phyloP scores from a whole-genome alignment of 2,329 filamentous ascomycete species.

The Colletotrichum gigasporum region DNA sequence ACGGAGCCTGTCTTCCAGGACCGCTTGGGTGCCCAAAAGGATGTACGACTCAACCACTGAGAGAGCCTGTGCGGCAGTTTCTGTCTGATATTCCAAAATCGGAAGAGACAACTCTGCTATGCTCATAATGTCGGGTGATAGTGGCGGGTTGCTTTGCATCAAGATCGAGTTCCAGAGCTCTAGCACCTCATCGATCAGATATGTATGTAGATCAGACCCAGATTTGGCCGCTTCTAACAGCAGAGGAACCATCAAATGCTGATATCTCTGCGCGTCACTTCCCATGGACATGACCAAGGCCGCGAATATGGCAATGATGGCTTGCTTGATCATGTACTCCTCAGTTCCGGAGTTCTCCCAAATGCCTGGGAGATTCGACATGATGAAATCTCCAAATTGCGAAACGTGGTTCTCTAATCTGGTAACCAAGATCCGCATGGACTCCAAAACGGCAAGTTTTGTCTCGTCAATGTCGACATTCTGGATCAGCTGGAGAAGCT shows the following conservation, averaged over 20 bases:
- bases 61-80: constrained; percentile 69
- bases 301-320: constrained; percentile 85
- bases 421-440: constrained; percentile 81
- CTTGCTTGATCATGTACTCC: constrained; percentile 92
- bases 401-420: constrained; percentile 79
- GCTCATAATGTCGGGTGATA: constrained; percentile 68
- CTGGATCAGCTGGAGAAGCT: constrained; percentile 80
- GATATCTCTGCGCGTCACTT: constrained; percentile 79
- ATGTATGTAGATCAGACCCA: constrained; percentile 77
- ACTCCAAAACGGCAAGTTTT: constrained; percentile 89
- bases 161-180: constrained; percentile 87
- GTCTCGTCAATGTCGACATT: constrained; percentile 87
- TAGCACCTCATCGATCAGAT: constrained; percentile 90
- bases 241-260: constrained; percentile 82
- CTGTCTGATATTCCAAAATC: constrained; percentile 72
- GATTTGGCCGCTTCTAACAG: constrained; percentile 83
- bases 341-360: constrained; percentile 86
- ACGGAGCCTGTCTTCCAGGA: constrained; percentile 66
- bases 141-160: constrained; percentile 69
- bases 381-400: constrained; percentile 80
- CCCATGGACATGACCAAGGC: constrained; percentile 90
- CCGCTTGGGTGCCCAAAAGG: constrained; percentile 73
- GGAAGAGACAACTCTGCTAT: constrained; percentile 72
- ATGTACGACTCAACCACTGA: constrained; percentile 77
- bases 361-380: constrained; percentile 79